These are phyloP conservation scores for Madurella fahalii DNA, from an alignment of 2,329 filamentous ascomycete genomes.

Conservation along the genomic window DNA sequence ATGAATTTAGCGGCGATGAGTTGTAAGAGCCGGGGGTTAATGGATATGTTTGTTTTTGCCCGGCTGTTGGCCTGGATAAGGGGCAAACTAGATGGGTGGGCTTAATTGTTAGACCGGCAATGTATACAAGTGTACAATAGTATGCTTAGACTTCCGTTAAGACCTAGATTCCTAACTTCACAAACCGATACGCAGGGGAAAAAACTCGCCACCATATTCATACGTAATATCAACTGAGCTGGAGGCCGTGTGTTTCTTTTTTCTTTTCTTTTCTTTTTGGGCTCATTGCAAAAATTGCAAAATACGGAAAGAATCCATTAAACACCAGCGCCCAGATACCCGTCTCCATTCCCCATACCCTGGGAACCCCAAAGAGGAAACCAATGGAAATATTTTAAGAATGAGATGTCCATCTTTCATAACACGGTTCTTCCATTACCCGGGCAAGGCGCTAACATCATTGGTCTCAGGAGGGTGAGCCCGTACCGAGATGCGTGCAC, in stretches of 20 bases:
- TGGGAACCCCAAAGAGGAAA: not conserved
- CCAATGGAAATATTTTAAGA: not conserved
- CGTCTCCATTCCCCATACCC: not conserved
- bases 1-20: constrained; percentile 61
- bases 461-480: not conserved
- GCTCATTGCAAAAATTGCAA: too few species aligned
- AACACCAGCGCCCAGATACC: not conserved
- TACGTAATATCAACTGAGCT: not conserved
- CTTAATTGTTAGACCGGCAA: not conserved
- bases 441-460: not conserved
- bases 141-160: not conserved
- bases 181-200: not conserved
- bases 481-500: not conserved
- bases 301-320: not conserved
- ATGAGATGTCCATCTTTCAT: not conserved
- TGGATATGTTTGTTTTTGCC: not conserved
- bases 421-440: not conserved
- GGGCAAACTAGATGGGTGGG: not conserved
- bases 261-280: too few species aligned
- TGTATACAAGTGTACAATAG: not conserved
- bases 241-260: not conserved
- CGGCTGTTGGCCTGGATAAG: not conserved
- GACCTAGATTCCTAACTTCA: not conserved
- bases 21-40: constrained; percentile 32
- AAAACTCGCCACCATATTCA: not conserved